Conservation (phyloP, 2,329 filamentous ascomycete genomes). For the Fusarium falciforme region DNA sequence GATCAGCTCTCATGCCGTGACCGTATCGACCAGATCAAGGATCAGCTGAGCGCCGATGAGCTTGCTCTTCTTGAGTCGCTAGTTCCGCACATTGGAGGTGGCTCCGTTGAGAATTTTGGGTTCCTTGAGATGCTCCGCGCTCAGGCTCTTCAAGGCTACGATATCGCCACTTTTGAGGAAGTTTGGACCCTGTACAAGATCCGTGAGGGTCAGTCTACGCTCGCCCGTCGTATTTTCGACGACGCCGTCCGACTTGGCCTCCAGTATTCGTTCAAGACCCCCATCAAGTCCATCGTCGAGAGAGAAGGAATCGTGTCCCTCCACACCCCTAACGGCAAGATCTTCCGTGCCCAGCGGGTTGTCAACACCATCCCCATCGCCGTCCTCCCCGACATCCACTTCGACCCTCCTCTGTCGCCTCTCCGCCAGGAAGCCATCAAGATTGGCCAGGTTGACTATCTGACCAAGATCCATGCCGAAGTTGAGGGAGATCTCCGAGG, state of each 20-base stretch:
- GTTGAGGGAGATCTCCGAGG: constrained; percentile 30
- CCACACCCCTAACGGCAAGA: neutral
- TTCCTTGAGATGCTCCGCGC: constrained; percentile 12
- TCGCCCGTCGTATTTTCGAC: constrained; percentile 17
- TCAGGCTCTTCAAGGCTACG: constrained; percentile 9
- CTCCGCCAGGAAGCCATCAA: constrained; percentile 31
- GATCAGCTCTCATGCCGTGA: constrained; percentile 11
- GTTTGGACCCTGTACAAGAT: constrained; percentile 22
- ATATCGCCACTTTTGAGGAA: constrained; percentile 8
- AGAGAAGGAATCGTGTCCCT: constrained; percentile 3
- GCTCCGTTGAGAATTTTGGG: constrained; percentile 1
- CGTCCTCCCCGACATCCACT: constrained; percentile 25
- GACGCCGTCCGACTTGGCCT: constrained; percentile 14
- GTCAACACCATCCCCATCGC: constrained; percentile 43
- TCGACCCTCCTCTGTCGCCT: constrained; percentile 32
- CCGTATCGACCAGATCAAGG: constrained; percentile 12
- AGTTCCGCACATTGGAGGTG: neutral
- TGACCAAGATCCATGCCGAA: constrained; percentile 34
- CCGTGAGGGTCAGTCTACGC: constrained; percentile 11
- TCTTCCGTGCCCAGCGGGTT: constrained; percentile 33
- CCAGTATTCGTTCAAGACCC: constrained; percentile 12
- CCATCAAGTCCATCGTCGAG: constrained; percentile 20
- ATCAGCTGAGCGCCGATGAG: constrained; percentile 8
- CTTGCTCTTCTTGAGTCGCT: constrained; percentile 8
- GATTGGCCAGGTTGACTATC: constrained; percentile 28